A percentile compares a stretch with the other conserved stretches of the same genome.
Evolutionary conservation across 192 early-diverging fungal genomes (phyloP).

Genomic region (Coemansia biformis): DNA sequence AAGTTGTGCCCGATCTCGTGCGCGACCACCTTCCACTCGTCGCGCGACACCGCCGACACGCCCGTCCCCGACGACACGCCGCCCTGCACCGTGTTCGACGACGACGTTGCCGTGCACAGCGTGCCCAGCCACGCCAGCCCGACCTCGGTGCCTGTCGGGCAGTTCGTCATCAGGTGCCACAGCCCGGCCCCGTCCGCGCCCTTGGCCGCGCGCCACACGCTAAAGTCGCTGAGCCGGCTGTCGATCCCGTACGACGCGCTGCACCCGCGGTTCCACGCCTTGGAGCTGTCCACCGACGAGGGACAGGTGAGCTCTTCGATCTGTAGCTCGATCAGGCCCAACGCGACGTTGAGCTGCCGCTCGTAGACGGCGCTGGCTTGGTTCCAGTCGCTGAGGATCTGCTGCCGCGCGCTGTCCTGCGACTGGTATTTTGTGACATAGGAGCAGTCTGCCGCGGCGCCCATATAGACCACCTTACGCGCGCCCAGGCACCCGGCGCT

Average conservation of each 20-base stretch:
- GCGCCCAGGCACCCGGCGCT: constrained; percentile 27
- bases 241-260: constrained; percentile 62
- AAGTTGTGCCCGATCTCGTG: constrained; percentile 91
- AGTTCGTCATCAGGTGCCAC: constrained; percentile 91
- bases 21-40: constrained; percentile 91
- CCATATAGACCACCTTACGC: constrained; percentile 52
- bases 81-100: constrained; percentile 47
- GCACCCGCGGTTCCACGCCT: constrained; percentile 78
- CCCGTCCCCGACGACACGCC: constrained; percentile 67
- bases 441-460: constrained; percentile 72
- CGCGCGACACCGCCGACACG: constrained; percentile 74
- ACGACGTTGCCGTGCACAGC: constrained; percentile 58
- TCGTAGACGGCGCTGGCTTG: constrained; percentile 78
- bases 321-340: constrained; percentile 76
- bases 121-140: constrained; percentile 84
- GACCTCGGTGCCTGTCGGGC: constrained; percentile 70
- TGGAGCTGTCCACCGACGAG: constrained; percentile 13
- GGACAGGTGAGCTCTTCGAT: constrained; percentile 63
- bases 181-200: constrained; percentile 72
- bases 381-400: constrained; percentile 81
- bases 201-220: constrained; percentile 73
- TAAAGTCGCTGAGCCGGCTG: constrained; percentile 79
- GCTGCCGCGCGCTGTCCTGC: constrained; percentile 53
- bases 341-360: constrained; percentile 74
- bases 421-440: constrained; percentile 57